Percentiles rank a stretch among this genome's conserved stretches.
Conservation (phyloP, 2,329 filamentous ascomycete genomes). For the Ambrosiella cleistominuta region DNA sequence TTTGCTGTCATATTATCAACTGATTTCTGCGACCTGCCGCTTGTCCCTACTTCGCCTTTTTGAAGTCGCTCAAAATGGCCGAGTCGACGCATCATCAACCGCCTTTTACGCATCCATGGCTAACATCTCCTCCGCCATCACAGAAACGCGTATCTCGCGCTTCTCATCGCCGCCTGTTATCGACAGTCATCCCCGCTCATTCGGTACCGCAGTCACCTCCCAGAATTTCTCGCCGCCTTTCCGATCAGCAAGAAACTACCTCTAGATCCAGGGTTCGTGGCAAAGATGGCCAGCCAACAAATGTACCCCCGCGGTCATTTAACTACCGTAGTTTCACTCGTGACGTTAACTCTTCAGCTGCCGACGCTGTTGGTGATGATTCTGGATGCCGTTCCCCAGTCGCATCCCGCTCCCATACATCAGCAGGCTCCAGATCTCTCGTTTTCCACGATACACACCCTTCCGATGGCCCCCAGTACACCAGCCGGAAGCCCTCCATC, state of each 20-base stretch:
- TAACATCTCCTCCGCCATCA: slow-evolving; percentile 6
- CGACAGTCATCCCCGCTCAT: slow-evolving; percentile 29
- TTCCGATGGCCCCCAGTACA: slow-evolving; percentile 15
- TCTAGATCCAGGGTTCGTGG: slow-evolving; percentile 17
- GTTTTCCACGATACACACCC: slow-evolving; percentile 27
- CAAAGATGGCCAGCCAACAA: slow-evolving; percentile 26
- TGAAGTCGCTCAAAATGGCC: slow-evolving; percentile 7
- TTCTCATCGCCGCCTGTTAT: slow-evolving; percentile 35
- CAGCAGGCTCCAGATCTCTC: slow-evolving; percentile 30
- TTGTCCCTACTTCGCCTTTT: no score
- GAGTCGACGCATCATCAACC: slow-evolving; percentile 9
- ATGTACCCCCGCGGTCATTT: slow-evolving; percentile 25
- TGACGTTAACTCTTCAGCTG: slow-evolving; percentile 18
- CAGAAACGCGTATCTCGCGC: slow-evolving; percentile 14
- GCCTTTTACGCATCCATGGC: slow-evolving; percentile 11
- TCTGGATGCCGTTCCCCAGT: slow-evolving; percentile 4
- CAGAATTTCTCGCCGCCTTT: slow-evolving; percentile 33
- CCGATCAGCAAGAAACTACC: slow-evolving; percentile 34
- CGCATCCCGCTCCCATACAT: slow-evolving; percentile 6
- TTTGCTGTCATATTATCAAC: no score
- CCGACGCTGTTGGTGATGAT: slow-evolving; percentile 19
- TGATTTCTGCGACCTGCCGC: no score
- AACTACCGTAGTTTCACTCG: slow-evolving; percentile 26
- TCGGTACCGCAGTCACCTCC: slow-evolving; percentile 33
- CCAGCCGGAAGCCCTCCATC: slow-evolving; percentile 26